Conservation (phyloP, 2,329 filamentous ascomycete genomes). For the Arthrobotrys megalospora region DNA sequence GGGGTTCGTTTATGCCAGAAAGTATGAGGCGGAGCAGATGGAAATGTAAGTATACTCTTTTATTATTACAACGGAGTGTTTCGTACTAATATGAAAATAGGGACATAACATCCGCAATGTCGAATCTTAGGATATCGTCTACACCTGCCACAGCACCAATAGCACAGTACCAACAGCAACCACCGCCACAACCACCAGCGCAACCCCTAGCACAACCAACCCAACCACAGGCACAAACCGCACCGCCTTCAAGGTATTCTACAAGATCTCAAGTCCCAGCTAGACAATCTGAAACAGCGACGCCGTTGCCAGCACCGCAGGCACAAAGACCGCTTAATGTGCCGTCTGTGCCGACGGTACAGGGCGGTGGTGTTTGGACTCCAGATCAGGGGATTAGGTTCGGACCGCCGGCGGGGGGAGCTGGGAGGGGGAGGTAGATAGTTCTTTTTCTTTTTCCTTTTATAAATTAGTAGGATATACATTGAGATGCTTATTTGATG, state of each 20-base stretch:
- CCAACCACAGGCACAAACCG: constrained; percentile 62
- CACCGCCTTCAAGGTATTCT: constrained; percentile 69
- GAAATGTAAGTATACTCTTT: constrained; percentile 75
- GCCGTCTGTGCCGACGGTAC: constrained; percentile 68
- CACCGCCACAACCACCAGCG: constrained; percentile 67
- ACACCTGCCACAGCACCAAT: constrained; percentile 43
- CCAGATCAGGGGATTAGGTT: constrained; percentile 87
- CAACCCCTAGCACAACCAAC: constrained; percentile 67
- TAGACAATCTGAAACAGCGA: constrained; percentile 68
- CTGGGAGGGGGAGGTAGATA: constrained; percentile 49
- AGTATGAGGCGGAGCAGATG: constrained; percentile 83
- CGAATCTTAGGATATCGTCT: constrained; percentile 43
- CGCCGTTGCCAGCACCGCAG: constrained; percentile 74
- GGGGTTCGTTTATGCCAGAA: constrained; percentile 83
- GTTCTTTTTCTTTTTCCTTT: too few species aligned
- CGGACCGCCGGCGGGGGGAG: constrained; percentile 68
- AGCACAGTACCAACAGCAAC: constrained; percentile 62
- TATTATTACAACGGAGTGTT: neutral
- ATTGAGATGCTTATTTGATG: neutral
- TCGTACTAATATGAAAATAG: neutral
- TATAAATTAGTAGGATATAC: neutral
- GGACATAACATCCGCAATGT: constrained; percentile 34
- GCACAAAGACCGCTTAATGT: constrained; percentile 66
- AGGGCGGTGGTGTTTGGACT: constrained; percentile 77
- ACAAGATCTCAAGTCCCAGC: constrained; percentile 74